Base-by-base conservation (phyloP, 2,329 filamentous ascomycete species). In the Epichloe gansuensis region DNA sequence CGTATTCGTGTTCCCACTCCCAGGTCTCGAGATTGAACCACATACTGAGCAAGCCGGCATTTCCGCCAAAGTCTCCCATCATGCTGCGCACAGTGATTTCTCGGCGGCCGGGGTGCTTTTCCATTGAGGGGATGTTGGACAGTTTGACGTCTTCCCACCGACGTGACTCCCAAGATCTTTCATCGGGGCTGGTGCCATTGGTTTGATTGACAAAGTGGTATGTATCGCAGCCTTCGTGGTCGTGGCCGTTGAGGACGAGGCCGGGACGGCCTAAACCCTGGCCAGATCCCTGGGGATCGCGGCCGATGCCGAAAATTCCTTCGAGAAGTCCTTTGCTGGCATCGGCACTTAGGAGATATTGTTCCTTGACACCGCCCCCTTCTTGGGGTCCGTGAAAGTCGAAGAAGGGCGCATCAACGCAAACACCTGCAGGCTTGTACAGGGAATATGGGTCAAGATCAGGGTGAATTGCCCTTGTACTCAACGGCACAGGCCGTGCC, bases 31-130 rank as follows among this genome's bases (percentile, higher is more conserved):
- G 68, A 65, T 97, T 88, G 63, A 91, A 97, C 91, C 91, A 98
- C 1, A 87, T 77, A 56, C 86, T 93, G 42, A 98, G 69, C 43
- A 98, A 74, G 0, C 90, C 93, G 0, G 90, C 89, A 65, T 96
- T 93, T 21, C 93, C 93, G n/a, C 82, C 85, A 68, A 86, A 98
- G 53, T 88, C 87, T 52, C 93, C 93, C 93, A 98, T 98, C 90
- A 98, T 97, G 67, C 89, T 95, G 54, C 91, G 83, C 2, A 98
- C 86, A 0, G 93, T 98, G 58, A 97, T 82, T 69, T 98, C 93
- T 31, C 91, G 77, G 5, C 96, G 73, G 0, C 85, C 85, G 0
- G 85, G 80, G 3, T 78, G 59, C 4, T 69, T 72, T 2, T 68
- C 59, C 67, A 63, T 7, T 66, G 69, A 38, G 1, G 72, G 63